phyloP scores from a whole-genome alignment of 75 land plant genomes.

The Picea sitchensis region DNA sequence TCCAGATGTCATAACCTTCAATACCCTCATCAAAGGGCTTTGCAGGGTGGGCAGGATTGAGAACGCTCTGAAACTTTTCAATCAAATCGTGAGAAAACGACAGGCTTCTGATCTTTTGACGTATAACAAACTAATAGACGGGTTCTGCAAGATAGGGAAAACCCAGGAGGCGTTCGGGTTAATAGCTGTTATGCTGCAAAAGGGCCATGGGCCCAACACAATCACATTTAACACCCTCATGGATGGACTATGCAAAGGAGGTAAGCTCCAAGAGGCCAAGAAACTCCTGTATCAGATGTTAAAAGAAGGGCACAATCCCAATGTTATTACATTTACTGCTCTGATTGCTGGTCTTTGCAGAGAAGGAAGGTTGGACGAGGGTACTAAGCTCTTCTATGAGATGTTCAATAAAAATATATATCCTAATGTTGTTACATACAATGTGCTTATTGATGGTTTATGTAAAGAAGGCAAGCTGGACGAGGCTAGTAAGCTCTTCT shows the following conservation, averaged over 20 bases:
- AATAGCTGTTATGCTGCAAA: conserved; percentile 53
- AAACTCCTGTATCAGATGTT: conserved; percentile 63
- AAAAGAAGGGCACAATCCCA: conserved; percentile 51
- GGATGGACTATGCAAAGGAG: conserved; percentile 45
- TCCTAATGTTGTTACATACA: conserved; percentile 53
- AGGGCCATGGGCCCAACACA: conserved; percentile 49
- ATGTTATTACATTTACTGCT: conserved; percentile 63
- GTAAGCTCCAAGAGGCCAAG: conserved; percentile 64
- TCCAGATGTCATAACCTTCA: conserved; percentile 63
- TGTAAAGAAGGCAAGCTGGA: conserved; percentile 44
- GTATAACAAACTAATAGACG: conserved; percentile 64
- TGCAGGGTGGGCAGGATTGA: conserved; percentile 28
- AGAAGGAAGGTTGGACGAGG: conserved; percentile 36
- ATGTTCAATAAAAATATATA: conserved; percentile 30
- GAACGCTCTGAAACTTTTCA: conserved; percentile 19
- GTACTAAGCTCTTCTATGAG: conserved; percentile 28
- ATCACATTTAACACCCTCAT: conserved; percentile 76
- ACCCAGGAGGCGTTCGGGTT: conserved; percentile 53
- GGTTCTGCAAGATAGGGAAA: conserved; percentile 35
- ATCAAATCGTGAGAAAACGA: conserved; percentile 29
- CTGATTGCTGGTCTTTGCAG: conserved; percentile 66
- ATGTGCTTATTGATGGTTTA: conserved; percentile 57
- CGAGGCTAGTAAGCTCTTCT: conserved; percentile 30
- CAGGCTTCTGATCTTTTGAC: conserved; percentile 30
- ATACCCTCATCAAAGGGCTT: conserved; percentile 50